Base-by-base conservation (phyloP, 73 alveolate genomes). In the Effrenium voratum region DNA sequence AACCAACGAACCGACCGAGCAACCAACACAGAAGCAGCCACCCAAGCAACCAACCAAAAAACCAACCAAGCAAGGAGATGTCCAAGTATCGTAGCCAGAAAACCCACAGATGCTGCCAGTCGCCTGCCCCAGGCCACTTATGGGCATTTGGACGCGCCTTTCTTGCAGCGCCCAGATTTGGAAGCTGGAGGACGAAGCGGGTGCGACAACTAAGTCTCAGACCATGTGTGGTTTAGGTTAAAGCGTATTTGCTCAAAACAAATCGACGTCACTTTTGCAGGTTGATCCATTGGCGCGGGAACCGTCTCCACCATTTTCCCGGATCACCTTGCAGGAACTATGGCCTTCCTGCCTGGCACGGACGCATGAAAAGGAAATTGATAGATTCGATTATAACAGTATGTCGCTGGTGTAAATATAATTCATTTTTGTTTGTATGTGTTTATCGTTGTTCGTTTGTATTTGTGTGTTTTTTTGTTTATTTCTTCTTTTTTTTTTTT, bases 111-210 rank as follows among this genome's bases (percentile, higher is more conserved):
- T 32, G 38, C 73, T 32, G 45, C 28, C 47, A 8, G 40, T 2
- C 40, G 19, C 43, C 40, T 24, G 46, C 19, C 15, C n/a, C 94
- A 87, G 95, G 95, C 55, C 28, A 50, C 84, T 5, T 87, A 87
- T 66, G 95, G 95, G 1, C 95, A 87, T 30, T 40, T 87, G 70
- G 95, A 87, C 40, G 84, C 41, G 13, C 95, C 95, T 40, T 87
- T 87, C 52, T 84, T 47, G 44, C 79, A 72, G 43, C 66, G 93
- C 41, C 95, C 95, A 36, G 95, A 87, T 24, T 24, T 87, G 72
- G 47, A 13, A 15, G 95, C 83, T n/a, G 95, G 95, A 43, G 95
- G 95, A 19, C 46, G 91, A 46, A 46, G 5, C 46, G 28, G 52
- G 52, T 36, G 32, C 38, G 30, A 26, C 52, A 50, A 22, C 68